A percentile compares a stretch with the other conserved stretches of the same genome.
phyloP scores from a whole-genome alignment of 225 moss, liverwort and hornwort genomes.

The Marchantia polymorpha region DNA sequence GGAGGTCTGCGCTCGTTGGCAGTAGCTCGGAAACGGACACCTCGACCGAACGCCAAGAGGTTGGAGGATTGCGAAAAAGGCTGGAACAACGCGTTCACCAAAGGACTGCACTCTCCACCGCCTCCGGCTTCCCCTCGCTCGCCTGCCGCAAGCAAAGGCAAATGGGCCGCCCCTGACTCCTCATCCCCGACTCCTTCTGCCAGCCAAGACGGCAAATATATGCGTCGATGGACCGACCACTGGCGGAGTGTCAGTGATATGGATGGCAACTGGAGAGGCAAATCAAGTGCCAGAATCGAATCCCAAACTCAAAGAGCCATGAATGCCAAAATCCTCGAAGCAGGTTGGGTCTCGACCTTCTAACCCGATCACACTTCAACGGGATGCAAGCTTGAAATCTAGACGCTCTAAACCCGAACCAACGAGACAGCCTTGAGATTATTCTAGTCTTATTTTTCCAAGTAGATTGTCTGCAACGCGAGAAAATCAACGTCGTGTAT shows the following conservation, averaged over 20 bases:
- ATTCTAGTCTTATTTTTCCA: too few species aligned
- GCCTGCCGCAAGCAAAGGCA: background rate
- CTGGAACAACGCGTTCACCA: slow-evolving; percentile 3
- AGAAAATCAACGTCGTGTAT: too few species aligned
- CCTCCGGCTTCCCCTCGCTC: background rate
- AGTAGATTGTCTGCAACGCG: too few species aligned
- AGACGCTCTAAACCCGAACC: too few species aligned
- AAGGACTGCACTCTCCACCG: background rate
- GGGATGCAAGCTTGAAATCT: slow-evolving; percentile 4
- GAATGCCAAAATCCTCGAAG: slow-evolving; percentile 12
- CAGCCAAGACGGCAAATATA: background rate
- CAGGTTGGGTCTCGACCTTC: slow-evolving; percentile 15
- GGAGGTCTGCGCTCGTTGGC: background rate
- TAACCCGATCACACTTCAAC: background rate
- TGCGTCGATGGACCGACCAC: background rate
- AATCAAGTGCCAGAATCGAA: background rate
- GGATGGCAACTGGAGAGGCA: background rate
- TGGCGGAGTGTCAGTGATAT: background rate
- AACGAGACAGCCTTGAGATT: too few species aligned
- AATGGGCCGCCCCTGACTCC: background rate
- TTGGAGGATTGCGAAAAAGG: background rate
- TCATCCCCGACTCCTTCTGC: background rate
- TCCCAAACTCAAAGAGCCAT: background rate
- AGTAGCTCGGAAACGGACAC: background rate
- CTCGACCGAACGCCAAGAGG: background rate